phyloP scores from a whole-genome alignment of 2,329 filamentous ascomycete genomes.

The Dendrostoma leiphaemia region DNA sequence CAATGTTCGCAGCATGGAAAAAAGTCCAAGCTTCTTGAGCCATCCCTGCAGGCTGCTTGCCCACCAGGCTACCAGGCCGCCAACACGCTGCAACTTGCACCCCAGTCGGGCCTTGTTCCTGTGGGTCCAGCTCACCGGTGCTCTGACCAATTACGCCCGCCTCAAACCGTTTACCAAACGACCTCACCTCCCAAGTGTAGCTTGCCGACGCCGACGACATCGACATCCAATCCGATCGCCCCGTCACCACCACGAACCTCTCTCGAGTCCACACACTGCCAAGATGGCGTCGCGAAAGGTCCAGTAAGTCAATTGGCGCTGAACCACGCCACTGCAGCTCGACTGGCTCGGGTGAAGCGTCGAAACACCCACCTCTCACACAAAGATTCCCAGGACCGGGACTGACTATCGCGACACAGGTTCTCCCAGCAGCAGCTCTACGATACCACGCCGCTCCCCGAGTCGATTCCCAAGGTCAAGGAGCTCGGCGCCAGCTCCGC shows the following conservation, averaged over 20 bases:
- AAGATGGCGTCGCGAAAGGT: constrained; percentile 61
- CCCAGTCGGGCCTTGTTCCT: too few relatives aligned
- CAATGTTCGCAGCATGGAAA: neutral
- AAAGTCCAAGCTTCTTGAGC: neutral
- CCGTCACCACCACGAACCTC: constrained; percentile 15
- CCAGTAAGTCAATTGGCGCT: constrained; percentile 43
- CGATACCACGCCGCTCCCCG: constrained; percentile 93
- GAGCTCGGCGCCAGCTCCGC: constrained; percentile 93
- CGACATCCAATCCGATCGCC: constrained; percentile 18
- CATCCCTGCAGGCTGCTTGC: neutral
- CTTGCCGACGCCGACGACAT: constrained; percentile 1
- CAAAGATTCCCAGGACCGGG: neutral
- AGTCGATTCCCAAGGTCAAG: constrained; percentile 85
- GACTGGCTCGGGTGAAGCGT: neutral
- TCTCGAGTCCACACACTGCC: constrained; percentile 34
- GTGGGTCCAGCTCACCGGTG: neutral
- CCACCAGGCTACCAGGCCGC: too few relatives aligned
- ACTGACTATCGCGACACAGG: constrained; percentile 46
- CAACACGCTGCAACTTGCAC: too few relatives aligned
- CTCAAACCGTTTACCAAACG: constrained; percentile 26
- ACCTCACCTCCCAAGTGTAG: constrained; percentile 2
- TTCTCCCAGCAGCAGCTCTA: constrained; percentile 93
- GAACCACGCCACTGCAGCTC: too few relatives aligned
- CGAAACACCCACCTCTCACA: neutral
- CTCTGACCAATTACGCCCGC: neutral